Evolutionary conservation across 164 flowering plant species (phyloP), one percentile per base, ranked within the genome.

Genomic region (Magnolia sinica): DNA sequence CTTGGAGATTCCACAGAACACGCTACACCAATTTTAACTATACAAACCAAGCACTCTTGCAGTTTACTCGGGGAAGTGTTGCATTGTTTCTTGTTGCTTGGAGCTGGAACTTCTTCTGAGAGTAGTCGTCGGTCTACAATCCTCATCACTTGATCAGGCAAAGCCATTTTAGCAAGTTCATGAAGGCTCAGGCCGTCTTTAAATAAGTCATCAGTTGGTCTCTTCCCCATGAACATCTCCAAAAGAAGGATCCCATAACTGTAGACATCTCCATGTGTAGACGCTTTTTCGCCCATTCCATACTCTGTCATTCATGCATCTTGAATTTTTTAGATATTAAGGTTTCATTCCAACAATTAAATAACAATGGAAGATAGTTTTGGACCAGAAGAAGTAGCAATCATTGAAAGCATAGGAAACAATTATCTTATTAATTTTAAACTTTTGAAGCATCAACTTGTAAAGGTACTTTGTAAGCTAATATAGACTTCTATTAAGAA

Each of bases 101-200:
- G n/a, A 70, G 1, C 51, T 9, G 14, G 45, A 24, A 11, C 61
- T 19, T 71, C 27, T 24, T 24, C 50, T 22, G 19, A 64, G 24
- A 79, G 59, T 37, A 80, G 5, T 10, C 22, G 2, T 24, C 82
- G 81, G 20, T 86, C 91, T 71, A 74, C 24, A 2, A 88, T 78
- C 9, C 81, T 85, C 70, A 67, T 73, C 0, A 82, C 82, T 7
- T 67, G 77, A 0, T 79, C 81, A 0, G 85, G 83, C 72, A 83
- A 68, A 31, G 84, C 84, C 67, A 10, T 67, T 8, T 14, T 24
- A 4, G 23, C 80, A 58, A 51, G 81, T 1, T 18, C 8, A 66
- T 76, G 84, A 67, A 83, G 77, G 73, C 24, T 82, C 8, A 77
- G n/a, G 14, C 76, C 80, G 7, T 79, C 82, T n/a, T 64, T 24